Evolutionary conservation across 192 early-diverging fungal genomes (phyloP).

Genomic region (Allomyces macrogynus): DNA sequence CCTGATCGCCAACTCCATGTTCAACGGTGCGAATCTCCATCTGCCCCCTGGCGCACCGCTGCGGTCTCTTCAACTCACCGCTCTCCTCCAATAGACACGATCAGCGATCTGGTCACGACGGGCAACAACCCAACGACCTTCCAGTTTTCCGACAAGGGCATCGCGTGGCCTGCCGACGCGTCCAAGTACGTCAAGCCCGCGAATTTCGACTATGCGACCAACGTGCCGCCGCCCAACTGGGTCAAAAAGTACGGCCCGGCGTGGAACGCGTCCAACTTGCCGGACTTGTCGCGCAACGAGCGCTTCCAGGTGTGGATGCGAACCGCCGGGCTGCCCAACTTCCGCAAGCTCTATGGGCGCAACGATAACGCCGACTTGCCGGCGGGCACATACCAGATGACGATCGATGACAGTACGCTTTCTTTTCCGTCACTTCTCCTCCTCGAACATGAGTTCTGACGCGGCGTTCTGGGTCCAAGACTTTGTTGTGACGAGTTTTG

Average conservation of each 20-base stretch:
- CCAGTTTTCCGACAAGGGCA: constrained; percentile 40
- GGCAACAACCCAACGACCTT: constrained; percentile 20
- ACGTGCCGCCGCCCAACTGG: constrained; percentile 78
- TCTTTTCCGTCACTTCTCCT: not conserved
- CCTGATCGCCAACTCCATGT: constrained; percentile 92
- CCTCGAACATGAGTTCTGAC: not conserved
- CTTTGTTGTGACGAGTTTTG: constrained; percentile 67
- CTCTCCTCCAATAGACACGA: constrained; percentile 23
- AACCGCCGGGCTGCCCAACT: constrained; percentile 81
- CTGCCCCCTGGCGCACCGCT: too few species aligned
- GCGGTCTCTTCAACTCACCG: too few species aligned
- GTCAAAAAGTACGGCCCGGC: constrained; percentile 16
- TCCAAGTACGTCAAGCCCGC: constrained; percentile 38
- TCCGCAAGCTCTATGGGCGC: constrained; percentile 82
- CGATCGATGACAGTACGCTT: constrained; percentile 50
- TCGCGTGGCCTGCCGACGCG: constrained; percentile 76
- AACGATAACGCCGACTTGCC: constrained; percentile 37
- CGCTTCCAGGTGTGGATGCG: constrained; percentile 98
- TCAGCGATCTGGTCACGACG: constrained; percentile 19
- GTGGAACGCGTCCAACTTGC: constrained; percentile 21
- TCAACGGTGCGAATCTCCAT: constrained; percentile 49
- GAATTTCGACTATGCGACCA: constrained; percentile 16
- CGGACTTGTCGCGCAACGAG: constrained; percentile 46
- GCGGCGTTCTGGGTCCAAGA: constrained; percentile 24
- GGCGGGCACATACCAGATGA: constrained; percentile 49